Evolutionary conservation across 2,329 filamentous ascomycete species (phyloP).

Genomic region (Trichoderma arundinaceum): DNA sequence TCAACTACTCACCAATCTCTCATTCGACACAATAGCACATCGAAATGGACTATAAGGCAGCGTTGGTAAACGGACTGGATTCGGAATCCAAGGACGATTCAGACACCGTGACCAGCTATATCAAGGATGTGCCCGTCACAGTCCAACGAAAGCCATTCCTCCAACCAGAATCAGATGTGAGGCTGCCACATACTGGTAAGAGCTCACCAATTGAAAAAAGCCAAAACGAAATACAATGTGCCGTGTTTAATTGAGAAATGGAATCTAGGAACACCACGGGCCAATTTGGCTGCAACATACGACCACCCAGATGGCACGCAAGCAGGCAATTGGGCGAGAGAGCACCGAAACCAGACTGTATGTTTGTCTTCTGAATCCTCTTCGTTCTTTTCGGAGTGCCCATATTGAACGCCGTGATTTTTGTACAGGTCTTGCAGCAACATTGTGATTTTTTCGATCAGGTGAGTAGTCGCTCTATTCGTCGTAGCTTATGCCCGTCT

Average conservation of each 20-base stretch:
- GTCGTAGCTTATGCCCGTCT: not conserved
- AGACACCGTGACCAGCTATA: conserved; percentile 22
- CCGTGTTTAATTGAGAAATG: not conserved
- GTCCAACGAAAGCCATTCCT: conserved; percentile 40
- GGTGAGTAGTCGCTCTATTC: not conserved
- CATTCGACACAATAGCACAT: not conserved
- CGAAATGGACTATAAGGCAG: conserved; percentile 26
- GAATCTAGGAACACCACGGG: conserved; percentile 42
- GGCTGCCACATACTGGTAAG: conserved; percentile 39
- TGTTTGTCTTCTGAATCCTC: not conserved
- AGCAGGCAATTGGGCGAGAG: conserved; percentile 39
- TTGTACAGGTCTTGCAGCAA: conserved; percentile 6
- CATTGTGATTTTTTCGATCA: conserved; percentile 24
- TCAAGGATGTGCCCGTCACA: conserved; percentile 37
- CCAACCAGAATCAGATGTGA: conserved; percentile 39
- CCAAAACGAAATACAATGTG: not conserved
- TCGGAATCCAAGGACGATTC: not conserved
- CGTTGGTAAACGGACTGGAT: conserved; percentile 9
- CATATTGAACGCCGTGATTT: not conserved
- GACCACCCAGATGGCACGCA: conserved; percentile 45
- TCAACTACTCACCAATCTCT: not conserved
- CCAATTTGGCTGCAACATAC: conserved; percentile 45
- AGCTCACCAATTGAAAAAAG: too few species aligned
- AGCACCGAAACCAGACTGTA: conserved; percentile 44
- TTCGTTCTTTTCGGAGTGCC: too few species aligned